A percentile compares a stretch with the other conserved stretches of the same genome.
phyloP scores from a whole-genome alignment of 1,139 yeast genomes.

The Yamadazyma buinensis region DNA sequence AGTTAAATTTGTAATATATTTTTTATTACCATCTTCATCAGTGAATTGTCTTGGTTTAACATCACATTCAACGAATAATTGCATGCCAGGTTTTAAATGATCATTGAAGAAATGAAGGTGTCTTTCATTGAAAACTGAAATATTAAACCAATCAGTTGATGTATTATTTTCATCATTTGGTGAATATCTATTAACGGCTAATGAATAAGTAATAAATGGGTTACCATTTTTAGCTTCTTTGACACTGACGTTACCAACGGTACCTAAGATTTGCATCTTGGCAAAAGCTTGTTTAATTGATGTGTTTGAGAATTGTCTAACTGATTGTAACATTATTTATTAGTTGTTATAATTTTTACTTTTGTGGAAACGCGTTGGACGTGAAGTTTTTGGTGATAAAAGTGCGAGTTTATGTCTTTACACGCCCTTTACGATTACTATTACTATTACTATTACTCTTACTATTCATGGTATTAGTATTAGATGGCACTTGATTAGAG shows the following conservation, averaged over 20 bases:
- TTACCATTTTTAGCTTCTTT: slow-evolving; percentile 38
- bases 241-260: slow-evolving; percentile 35
- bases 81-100: slow-evolving; percentile 40
- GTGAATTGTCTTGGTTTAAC: slow-evolving; percentile 31
- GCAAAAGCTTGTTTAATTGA: slow-evolving; percentile 35
- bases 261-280: slow-evolving; percentile 40
- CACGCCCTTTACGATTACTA: too few species aligned
- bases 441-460: too few species aligned
- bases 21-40: slow-evolving; percentile 32
- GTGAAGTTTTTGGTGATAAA: neutral
- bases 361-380: too few species aligned
- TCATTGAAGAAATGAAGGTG: slow-evolving; percentile 37
- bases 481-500: too few species aligned
- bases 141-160: slow-evolving; percentile 41
- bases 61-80: slow-evolving; percentile 40
- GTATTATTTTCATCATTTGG: slow-evolving; percentile 28
- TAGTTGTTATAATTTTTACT: too few species aligned
- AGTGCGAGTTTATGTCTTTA: neutral
- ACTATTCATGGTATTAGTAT: too few species aligned
- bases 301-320: slow-evolving; percentile 34
- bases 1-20: slow-evolving; percentile 28
- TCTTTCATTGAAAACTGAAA: slow-evolving; percentile 38
- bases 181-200: slow-evolving; percentile 40
- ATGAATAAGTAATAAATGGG: slow-evolving; percentile 38
- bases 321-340: slow-evolving; percentile 6